Base-by-base conservation (phyloP, 1,139 yeast genomes). In the Blastobotrys proliferans region DNA sequence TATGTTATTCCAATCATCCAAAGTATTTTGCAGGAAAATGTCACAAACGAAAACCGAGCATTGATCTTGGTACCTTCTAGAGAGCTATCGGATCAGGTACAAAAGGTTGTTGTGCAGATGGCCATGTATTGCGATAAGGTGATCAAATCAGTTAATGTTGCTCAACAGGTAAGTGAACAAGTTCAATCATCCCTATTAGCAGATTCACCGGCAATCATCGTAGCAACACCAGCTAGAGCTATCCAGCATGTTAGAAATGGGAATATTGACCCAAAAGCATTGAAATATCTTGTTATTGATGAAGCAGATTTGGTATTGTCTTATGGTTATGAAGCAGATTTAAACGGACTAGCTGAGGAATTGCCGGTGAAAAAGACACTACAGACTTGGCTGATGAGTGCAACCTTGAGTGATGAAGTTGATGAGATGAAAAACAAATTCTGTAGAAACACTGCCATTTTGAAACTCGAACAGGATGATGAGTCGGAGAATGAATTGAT, bases 311-410 rank as follows among this genome's bases (percentile, higher is more conserved):
- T 92, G 56, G 79, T 94, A 36, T 69, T 87, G 45, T 83, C 95
- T 2, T 94, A 85, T 62, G 99, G 98, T 14, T 87, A 92, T 62
- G 77, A 80, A 54, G 95, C 87, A 6, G 98, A 94, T 64, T 71
- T 94, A 51, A 67, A 73, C 44, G 61, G 62, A 18, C 72, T 92
- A 49, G 75, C 83, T 13, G 71, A 72, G 19, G 75, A 68, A 50
- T 67, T 87, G 51, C 92, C 94, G 10, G 72, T 81, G 43, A 81
- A 79, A 60, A 82, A 82, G 55, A 80, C 81, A 44, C 69, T 87
- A 53, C 98, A 94, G 66, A 82, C 94, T 1, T 90, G 88, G 67
- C 70, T 94, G 53, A 92, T 92, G 97, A 86, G 96, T 63, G 99
- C 99, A 1, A 94, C 98, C 2, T 69, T 94, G 47, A 85, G 81